phyloP scores from a whole-genome alignment of 1,139 yeast genomes.

The Protomyces inouyei region DNA sequence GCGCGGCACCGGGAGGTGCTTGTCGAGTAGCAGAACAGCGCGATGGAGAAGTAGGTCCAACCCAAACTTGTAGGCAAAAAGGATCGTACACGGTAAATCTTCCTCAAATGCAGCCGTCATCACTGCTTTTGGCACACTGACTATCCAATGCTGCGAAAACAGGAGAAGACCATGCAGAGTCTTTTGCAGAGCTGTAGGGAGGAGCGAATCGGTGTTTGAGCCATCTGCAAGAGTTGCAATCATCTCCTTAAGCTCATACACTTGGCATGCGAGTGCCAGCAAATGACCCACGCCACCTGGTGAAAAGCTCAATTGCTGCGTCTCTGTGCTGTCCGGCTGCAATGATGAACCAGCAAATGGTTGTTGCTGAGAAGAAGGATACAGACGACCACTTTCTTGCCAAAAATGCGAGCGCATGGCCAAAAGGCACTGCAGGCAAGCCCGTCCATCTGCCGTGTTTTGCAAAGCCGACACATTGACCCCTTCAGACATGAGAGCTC shows the following conservation, averaged over 20 bases:
- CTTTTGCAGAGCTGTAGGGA: neutral
- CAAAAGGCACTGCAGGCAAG: neutral
- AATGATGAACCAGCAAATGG: neutral
- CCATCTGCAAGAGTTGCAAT: neutral
- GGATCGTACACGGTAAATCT: neutral
- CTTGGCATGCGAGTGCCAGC: conserved; percentile 9
- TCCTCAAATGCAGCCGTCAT: conserved; percentile 2
- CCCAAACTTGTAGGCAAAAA: conserved; percentile 9
- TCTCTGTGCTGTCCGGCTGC: neutral
- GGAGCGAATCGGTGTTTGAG: neutral
- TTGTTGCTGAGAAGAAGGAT: neutral
- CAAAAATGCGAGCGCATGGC: neutral
- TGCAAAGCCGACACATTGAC: neutral
- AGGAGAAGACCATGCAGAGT: neutral
- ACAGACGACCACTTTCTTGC: neutral
- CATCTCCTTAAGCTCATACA: neutral
- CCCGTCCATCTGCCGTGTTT: conserved; percentile 3
- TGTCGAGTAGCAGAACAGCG: neutral
- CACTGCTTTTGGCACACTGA: conserved; percentile 5
- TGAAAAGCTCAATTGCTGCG: neutral
- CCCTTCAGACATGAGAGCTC: neutral
- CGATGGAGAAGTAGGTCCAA: conserved; percentile 10
- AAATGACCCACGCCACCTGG: conserved; percentile 19
- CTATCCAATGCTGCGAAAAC: neutral
- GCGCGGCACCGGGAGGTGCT: neutral